These are phyloP conservation scores for Boletellus ananas DNA, from an alignment of 768 basidiomycete genomes.

Conservation along the genomic window DNA sequence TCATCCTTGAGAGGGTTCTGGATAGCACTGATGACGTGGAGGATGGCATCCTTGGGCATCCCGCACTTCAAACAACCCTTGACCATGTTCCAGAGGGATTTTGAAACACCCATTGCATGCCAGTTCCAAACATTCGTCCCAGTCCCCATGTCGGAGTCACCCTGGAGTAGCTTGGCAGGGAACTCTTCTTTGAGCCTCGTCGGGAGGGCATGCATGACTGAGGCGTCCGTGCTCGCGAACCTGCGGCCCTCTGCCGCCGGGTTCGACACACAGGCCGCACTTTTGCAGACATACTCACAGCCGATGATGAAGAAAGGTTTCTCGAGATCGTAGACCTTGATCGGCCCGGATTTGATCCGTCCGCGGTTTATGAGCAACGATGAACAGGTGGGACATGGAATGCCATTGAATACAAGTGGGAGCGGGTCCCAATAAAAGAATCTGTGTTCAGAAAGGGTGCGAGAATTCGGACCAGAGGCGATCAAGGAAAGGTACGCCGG, in stretches of 20 bases:
- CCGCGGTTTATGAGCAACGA: slow-evolving; percentile 61
- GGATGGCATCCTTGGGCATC: slow-evolving; percentile 56
- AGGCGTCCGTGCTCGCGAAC: slow-evolving; percentile 69
- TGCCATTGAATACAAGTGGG: slow-evolving; percentile 78
- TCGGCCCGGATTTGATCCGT: slow-evolving; percentile 67
- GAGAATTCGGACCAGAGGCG: slow-evolving; percentile 61
- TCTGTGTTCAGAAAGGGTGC: slow-evolving; percentile 67
- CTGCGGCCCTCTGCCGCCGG: slow-evolving; percentile 52
- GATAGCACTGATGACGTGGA: slow-evolving; percentile 55
- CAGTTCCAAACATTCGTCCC: slow-evolving; percentile 70
- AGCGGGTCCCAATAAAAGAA: slow-evolving; percentile 89
- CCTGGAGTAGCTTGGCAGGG: slow-evolving; percentile 58
- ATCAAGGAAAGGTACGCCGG: slow-evolving; percentile 75
- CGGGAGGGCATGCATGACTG: slow-evolving; percentile 69
- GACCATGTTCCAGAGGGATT: slow-evolving; percentile 71
- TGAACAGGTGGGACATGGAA: slow-evolving; percentile 66
- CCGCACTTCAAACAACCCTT: slow-evolving; percentile 55
- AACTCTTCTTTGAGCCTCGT: slow-evolving; percentile 68
- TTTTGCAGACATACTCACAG: slow-evolving; percentile 73
- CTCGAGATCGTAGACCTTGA: slow-evolving; percentile 77
- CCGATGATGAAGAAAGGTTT: slow-evolving; percentile 81
- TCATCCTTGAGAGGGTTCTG: slow-evolving; percentile 41
- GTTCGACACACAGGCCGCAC: slow-evolving; percentile 41
- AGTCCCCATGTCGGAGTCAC: slow-evolving; percentile 54
- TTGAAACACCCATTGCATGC: slow-evolving; percentile 70